Evolutionary conservation across 208 protist species (phyloP), one percentile per base, ranked within the genome.

Genomic region (Leishmania guyanensis): DNA sequence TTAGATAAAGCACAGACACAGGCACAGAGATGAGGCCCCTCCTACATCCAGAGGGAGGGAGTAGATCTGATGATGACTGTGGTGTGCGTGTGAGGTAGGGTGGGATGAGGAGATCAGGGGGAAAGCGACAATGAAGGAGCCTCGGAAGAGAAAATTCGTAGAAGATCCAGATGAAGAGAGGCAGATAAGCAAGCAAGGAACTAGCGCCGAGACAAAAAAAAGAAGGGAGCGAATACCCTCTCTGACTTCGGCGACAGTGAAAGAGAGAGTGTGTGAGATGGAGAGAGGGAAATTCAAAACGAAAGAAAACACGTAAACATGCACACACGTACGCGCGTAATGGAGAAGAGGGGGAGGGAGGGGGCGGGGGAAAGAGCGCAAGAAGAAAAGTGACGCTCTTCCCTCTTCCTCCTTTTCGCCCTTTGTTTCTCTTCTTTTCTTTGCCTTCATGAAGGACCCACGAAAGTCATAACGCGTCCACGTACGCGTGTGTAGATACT

Each of bases 311-410:
- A 69, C 33, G 78, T 20, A 78, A 33, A 78, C 65, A 81, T 46
- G 43, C 51, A 22, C 73, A 71, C 46, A 72, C 74, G 70, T 66
- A 78, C 53, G 85, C 72, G 72, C 62, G 69, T 46, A 53, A 53
- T 16, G 33, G 43, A 83, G 33, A 81, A 73, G 16, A 72, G 26
- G 20, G 46, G 43, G 33, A 68, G 64, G 64, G 16, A n/a, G 33
- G 50, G 14, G 64, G 64, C 2, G 5, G 12, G 66, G 20, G 20
- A n/a, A 39, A 53, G 68, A 5, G 17, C 53, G 72, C 20, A 71
- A 1, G 16, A 8, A 79, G 3, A 46, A 20, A 68, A 70, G 26
- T 36, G 36, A 70, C 20, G 65, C 65, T 29, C 4, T n/a, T 17
- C 29, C 36, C 36, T 4, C 29, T 17, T n/a, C 65, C 62, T 5